Evolutionary conservation across 1,284 basidiomycete species (phyloP).

Genomic region (Peniophora sp.): DNA sequence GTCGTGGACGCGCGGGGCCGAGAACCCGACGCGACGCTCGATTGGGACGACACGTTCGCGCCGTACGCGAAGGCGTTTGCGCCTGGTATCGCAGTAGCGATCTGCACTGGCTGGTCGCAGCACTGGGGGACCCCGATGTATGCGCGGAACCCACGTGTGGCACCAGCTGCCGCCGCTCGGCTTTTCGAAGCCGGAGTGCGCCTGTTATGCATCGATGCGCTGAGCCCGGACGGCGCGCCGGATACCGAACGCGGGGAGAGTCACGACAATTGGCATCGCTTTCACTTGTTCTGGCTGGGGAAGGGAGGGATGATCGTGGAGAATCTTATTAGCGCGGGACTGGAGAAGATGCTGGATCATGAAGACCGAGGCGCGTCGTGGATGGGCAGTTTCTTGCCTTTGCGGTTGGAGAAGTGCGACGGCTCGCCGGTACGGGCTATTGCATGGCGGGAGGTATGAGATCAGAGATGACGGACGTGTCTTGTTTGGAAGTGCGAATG

Average conservation of each 20-base stretch:
- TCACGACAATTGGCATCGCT: constrained; percentile 1
- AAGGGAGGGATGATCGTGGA: constrained; percentile 15
- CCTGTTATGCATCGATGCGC: constrained; percentile 15
- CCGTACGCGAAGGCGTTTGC: constrained; percentile 6
- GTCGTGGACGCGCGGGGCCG: constrained; percentile 15
- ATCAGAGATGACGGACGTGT: too few species aligned
- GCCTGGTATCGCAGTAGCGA: constrained; percentile 10
- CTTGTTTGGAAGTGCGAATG: too few species aligned
- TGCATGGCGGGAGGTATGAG: constrained; percentile 9
- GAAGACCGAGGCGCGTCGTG: constrained; percentile 1
- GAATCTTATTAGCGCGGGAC: constrained; percentile 13
- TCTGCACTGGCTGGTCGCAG: constrained; percentile 18
- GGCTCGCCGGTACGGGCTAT: constrained; percentile 19
- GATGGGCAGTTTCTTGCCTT: constrained; percentile 15
- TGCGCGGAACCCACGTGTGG: constrained; percentile 13
- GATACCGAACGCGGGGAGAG: neutral
- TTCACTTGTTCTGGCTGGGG: constrained; percentile 8
- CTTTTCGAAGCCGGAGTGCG: constrained; percentile 13
- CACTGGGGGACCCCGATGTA: constrained; percentile 14
- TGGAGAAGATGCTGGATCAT: constrained; percentile 13
- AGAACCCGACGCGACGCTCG: constrained; percentile 8
- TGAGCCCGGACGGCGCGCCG: constrained; percentile 21
- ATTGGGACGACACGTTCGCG: constrained; percentile 14
- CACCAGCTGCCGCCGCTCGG: constrained; percentile 10
- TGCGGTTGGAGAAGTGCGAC: constrained; percentile 17